Conservation (phyloP, 2,329 filamentous ascomycete genomes). For the Neofusicoccum sp. region DNA sequence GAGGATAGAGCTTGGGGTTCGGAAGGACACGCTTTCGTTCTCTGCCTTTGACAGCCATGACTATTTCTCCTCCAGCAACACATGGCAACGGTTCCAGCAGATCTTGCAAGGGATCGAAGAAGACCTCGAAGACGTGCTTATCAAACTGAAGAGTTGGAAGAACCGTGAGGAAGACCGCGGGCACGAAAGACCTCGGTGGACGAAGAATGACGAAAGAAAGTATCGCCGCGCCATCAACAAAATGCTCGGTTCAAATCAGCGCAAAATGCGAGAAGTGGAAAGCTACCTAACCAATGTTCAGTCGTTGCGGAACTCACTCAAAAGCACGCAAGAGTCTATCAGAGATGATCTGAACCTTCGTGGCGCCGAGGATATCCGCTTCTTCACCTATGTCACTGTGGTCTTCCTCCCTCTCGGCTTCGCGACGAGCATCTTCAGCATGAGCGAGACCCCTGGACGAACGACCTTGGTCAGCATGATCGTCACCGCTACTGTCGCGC, state of each 20-base stretch:
- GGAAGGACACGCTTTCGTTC: not conserved
- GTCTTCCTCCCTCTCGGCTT: constrained; percentile 36
- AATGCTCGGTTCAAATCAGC: constrained; percentile 13
- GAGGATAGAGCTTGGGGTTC: not conserved
- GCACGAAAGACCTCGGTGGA: constrained; percentile 32
- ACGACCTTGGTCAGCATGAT: not conserved
- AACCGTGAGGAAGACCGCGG: constrained; percentile 28
- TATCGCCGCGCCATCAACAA: constrained; percentile 26
- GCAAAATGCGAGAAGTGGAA: not conserved
- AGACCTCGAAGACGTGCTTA: constrained; percentile 21
- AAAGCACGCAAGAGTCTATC: constrained; percentile 21
- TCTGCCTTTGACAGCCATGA: constrained; percentile 5
- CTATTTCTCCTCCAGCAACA: constrained; percentile 7
- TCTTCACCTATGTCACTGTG: constrained; percentile 38
- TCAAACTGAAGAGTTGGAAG: constrained; percentile 27
- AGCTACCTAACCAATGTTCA: constrained; percentile 15
- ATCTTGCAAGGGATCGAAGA: constrained; percentile 24
- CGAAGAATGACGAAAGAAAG: constrained; percentile 31
- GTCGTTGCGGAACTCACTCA: constrained; percentile 20
- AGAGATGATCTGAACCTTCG: constrained; percentile 23
- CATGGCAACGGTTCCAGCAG: constrained; percentile 24
- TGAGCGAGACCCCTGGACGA: constrained; percentile 26
- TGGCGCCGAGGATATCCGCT: constrained; percentile 29
- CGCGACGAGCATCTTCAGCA: constrained; percentile 33
- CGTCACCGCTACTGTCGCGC: not conserved